These are phyloP conservation scores for Zygoascus tannicola DNA, from an alignment of 805 yeast genomes.

Conservation along the genomic window DNA sequence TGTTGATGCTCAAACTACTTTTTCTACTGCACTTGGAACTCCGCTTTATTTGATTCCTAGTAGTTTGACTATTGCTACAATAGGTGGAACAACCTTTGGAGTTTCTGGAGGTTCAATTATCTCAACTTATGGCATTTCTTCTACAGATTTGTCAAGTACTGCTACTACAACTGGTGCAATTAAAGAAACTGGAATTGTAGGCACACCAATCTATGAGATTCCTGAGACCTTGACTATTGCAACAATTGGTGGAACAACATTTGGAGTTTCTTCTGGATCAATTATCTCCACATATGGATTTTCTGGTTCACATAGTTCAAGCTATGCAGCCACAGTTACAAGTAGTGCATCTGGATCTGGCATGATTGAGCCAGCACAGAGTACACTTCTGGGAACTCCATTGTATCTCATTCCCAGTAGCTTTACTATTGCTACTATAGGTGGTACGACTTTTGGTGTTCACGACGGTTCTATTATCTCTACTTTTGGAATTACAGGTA, in stretches of 20 bases:
- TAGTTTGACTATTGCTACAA: conserved; percentile 6
- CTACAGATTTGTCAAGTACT: neutral
- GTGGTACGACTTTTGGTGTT: conserved; percentile 3
- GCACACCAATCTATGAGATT: neutral
- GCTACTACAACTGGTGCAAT: neutral
- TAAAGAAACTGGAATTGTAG: conserved; percentile 1
- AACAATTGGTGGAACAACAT: conserved; percentile 4
- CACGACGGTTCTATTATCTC: conserved; percentile 2
- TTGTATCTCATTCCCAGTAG: conserved; percentile 1
- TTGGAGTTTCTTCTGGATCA: conserved; percentile 2
- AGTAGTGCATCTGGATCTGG: neutral
- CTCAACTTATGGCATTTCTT: conserved; percentile 2
- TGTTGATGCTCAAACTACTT: neutral
- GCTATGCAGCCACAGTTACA: neutral
- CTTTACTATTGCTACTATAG: conserved; percentile 7
- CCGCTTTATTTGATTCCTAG: conserved; percentile 2
- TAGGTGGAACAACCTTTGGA: conserved; percentile 4
- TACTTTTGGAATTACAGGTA: conserved; percentile 1
- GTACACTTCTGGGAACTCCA: conserved; percentile 2
- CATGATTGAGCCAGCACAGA: neutral
- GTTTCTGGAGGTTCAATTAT: conserved; percentile 4
- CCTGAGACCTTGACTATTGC: conserved; percentile 1
- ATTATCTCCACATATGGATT: conserved; percentile 1
- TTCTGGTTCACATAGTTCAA: neutral
- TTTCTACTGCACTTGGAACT: conserved; percentile 1